phyloP scores from a whole-genome alignment of 345 rosid species.

The Pugionium cornutum region DNA sequence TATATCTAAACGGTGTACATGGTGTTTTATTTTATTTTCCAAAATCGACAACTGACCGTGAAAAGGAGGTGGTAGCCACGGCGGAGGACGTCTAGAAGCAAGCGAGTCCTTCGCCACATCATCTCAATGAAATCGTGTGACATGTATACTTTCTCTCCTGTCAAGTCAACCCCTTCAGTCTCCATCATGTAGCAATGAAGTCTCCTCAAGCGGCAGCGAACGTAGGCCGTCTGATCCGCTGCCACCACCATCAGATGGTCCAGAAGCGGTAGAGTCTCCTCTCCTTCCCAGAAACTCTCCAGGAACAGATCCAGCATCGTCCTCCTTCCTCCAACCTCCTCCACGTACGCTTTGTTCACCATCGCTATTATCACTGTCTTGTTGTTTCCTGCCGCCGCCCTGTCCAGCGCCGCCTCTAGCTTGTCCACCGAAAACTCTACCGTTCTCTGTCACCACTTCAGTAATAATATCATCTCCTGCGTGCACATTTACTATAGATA shows the following conservation, averaged over 20 bases:
- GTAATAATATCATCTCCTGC: no score
- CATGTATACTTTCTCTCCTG: conserved; percentile 66
- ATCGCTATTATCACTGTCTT: conserved; percentile 62
- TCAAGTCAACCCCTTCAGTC: conserved; percentile 51
- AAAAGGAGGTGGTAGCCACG: conserved; percentile 70
- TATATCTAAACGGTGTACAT: no score
- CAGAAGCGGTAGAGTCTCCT: conserved; percentile 52
- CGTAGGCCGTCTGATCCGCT: conserved; percentile 66
- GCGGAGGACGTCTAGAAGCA: conserved; percentile 60
- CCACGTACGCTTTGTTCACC: conserved; percentile 70
- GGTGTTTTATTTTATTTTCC: no score
- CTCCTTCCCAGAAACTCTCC: conserved; percentile 80
- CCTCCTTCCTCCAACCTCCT: conserved; percentile 42
- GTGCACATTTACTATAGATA: no score
- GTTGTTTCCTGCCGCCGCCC: conserved; percentile 61
- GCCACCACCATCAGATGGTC: conserved; percentile 60
- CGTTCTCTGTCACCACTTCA: neutral
- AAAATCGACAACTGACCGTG: conserved; percentile 49
- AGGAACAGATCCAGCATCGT: conserved; percentile 74
- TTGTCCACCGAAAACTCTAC: conserved; percentile 43
- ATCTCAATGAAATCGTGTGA: conserved; percentile 64
- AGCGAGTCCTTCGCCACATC: conserved; percentile 82
- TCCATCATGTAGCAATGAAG: conserved; percentile 67
- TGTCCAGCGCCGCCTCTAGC: conserved; percentile 45
- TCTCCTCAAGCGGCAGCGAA: conserved; percentile 61